Percentiles rank a stretch among this genome's conserved stretches.
Conservation (phyloP, 2,329 filamentous ascomycete species). For the Hymenoscyphus linearis region DNA sequence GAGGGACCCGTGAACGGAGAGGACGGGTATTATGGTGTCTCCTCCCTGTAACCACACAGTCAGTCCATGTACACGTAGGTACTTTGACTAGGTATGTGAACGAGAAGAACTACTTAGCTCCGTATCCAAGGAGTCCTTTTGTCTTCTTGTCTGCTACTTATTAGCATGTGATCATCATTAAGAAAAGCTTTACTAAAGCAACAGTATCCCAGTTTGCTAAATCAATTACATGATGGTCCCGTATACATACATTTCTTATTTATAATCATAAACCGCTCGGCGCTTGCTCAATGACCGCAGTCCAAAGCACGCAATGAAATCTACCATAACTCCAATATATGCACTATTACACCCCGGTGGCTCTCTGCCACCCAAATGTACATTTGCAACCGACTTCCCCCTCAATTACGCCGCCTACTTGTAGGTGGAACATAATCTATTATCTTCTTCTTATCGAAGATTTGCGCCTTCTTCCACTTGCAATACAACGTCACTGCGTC, state of each 20-base stretch:
- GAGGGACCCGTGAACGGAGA: not conserved
- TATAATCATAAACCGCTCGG: not conserved
- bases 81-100: not conserved
- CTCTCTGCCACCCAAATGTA: not conserved
- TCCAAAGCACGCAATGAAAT: not conserved
- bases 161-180: not conserved
- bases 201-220: not conserved
- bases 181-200: not conserved
- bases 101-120: not conserved
- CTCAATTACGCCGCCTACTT: not conserved
- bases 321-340: not conserved
- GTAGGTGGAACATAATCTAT: constrained; percentile 23
- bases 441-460: constrained; percentile 49
- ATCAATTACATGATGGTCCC: not conserved
- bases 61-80: not conserved
- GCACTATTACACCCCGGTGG: not conserved
- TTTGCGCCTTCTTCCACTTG: constrained; percentile 56
- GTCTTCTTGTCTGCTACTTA: not conserved
- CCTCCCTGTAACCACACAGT: not conserved
- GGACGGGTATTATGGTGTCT: not conserved
- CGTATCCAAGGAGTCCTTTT: not conserved
- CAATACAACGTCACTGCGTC: constrained; percentile 57
- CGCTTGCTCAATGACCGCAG: not conserved
- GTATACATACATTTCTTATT: not conserved
- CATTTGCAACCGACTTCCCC: not conserved